Conservation (phyloP, 805 yeast species). For the Yarrowia hollandica region DNA sequence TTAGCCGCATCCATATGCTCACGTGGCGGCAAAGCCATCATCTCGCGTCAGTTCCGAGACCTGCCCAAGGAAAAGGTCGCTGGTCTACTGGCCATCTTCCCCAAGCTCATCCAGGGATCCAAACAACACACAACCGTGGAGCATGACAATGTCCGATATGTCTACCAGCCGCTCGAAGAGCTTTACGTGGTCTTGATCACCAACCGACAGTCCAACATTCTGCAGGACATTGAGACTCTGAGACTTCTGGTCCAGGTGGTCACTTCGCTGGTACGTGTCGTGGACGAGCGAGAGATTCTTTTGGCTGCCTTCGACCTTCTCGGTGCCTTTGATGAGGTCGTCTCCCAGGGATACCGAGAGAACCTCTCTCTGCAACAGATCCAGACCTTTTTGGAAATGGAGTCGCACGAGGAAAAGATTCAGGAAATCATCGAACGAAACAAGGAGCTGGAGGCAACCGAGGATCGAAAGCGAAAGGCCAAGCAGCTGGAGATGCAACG, state of each 20-base stretch:
- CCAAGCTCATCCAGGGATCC: slow-evolving; percentile 67
- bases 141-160: slow-evolving; percentile 86
- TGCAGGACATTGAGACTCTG: slow-evolving; percentile 92
- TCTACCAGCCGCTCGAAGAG: slow-evolving; percentile 94
- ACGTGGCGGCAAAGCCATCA: slow-evolving; percentile 86
- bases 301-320: slow-evolving; percentile 84
- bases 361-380: slow-evolving; percentile 79
- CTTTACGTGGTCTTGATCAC: slow-evolving; percentile 88
- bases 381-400: slow-evolving; percentile 90
- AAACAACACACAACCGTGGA: slow-evolving; percentile 93
- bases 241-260: slow-evolving; percentile 81
- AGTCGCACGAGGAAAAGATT: slow-evolving; percentile 96
- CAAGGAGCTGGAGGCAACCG: slow-evolving; percentile 95
- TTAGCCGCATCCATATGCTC: slow-evolving; percentile 94
- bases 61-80: slow-evolving; percentile 81
- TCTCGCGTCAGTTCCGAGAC: slow-evolving; percentile 90
- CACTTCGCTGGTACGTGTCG: slow-evolving; percentile 64
- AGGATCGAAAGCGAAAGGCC: slow-evolving; percentile 94
- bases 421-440: slow-evolving; percentile 97
- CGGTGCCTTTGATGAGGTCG: slow-evolving; percentile 91
- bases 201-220: slow-evolving; percentile 83
- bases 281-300: slow-evolving; percentile 81
- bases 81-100: slow-evolving; percentile 81
- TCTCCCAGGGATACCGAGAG: slow-evolving; percentile 86
- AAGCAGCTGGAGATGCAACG: slow-evolving; percentile 66